Evolutionary conservation across 2,329 filamentous ascomycete genomes (phyloP).

Genomic region (Neonectria ditissima): DNA sequence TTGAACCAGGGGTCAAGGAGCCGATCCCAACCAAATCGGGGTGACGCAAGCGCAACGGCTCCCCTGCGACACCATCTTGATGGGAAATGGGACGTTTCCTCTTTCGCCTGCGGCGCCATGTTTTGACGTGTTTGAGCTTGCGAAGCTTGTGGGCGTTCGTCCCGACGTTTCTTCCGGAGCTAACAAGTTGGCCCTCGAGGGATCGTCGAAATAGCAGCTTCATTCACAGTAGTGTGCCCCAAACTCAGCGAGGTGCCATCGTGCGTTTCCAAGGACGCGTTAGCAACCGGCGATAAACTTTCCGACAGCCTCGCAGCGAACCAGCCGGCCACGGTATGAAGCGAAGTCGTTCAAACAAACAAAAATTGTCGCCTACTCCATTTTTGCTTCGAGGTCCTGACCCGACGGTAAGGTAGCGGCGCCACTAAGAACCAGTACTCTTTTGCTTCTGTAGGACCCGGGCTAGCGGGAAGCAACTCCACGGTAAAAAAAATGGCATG

Average conservation of each 20-base stretch:
- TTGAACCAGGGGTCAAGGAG: constrained; percentile 15
- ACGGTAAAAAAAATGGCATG: constrained; percentile 8
- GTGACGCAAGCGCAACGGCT: constrained; percentile 34
- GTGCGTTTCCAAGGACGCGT: constrained; percentile 18
- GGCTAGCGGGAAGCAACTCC: constrained; percentile 4
- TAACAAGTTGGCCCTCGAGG: constrained; percentile 14
- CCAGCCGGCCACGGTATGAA: constrained; percentile 10
- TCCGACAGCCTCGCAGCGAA: background rate
- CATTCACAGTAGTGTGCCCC: background rate
- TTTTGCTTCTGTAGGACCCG: constrained; percentile 10
- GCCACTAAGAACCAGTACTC: constrained; percentile 1
- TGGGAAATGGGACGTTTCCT: constrained; percentile 34
- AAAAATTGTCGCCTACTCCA: background rate
- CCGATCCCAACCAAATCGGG: constrained; percentile 39
- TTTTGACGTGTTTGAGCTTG: constrained; percentile 27
- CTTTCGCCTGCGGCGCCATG: constrained; percentile 27
- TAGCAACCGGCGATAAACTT: constrained; percentile 10
- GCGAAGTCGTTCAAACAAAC: background rate
- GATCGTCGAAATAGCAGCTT: constrained; percentile 20
- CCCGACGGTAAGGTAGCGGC: constrained; percentile 18
- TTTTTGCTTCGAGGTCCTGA: background rate
- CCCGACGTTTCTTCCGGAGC: constrained; percentile 9
- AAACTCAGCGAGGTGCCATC: constrained; percentile 15
- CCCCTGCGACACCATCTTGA: constrained; percentile 36
- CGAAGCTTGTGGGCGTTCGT: constrained; percentile 14